Base-by-base conservation (phyloP, 106 monocot species). In the Dactylorhiza incarnata region DNA sequence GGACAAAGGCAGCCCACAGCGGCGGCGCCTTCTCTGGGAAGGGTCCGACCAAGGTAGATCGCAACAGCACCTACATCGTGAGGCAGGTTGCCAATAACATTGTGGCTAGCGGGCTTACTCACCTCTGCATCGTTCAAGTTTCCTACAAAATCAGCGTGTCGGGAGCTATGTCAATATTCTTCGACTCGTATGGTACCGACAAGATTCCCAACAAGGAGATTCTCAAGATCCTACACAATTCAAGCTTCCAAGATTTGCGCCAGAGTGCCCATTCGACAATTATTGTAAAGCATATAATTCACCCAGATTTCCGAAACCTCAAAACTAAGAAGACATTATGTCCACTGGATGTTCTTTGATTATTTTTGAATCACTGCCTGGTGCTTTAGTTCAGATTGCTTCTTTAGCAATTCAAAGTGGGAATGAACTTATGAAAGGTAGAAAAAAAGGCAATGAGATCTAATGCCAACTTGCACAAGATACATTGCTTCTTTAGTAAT, bases 401-500 rank as follows among this genome's bases (percentile, higher is more conserved):
- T 37, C 37, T 3, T 37, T 37, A 37, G 37, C 37, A 37, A 37
- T 37, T 37, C 37, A 37, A 37, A 37, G 37, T 37, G 37, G 37
- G 1, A 37, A 1, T 37, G 37, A 37, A 37, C 37, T 37, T 37
- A 2, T 37, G 37, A 37, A 3, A 37, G 37, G 37, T 37, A 3
- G 37, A 37, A 37, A 37, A 37, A 37, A 37, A 37, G 37, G 37
- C 0, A 37, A 37, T 37, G 37, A 37, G 37, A 37, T 37, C 37
- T 37, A 37, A 37, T 37, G 37, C 37, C 37, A 37, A 3, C 37
- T 37, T 37, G 3, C 37, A 37, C 37, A 37, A 37, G 37, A 37
- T 81, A 97, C 93, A 99, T 99, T 84, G 87, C 94, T 68, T 94
- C 97, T 68, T 85, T 99, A 83, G 97, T 94, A 72, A 74, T 99